Evolutionary conservation across 129 eudicot genomes (phyloP), one percentile per base, ranked within the genome.

Genomic region (Saposhnikovia divaricata): DNA sequence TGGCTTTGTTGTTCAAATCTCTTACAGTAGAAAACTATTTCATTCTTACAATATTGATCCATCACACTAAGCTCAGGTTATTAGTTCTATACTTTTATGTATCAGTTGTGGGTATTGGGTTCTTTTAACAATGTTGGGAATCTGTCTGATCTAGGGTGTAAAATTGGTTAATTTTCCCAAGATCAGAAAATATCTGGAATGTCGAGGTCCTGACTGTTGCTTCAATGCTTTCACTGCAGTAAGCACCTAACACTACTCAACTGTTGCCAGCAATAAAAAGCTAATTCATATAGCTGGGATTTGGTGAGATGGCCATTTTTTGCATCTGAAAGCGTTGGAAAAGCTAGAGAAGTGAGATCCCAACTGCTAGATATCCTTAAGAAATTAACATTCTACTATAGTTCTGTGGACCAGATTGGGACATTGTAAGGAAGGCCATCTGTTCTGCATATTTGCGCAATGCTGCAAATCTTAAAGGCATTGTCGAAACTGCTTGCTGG

Each of bases 51-150:
- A 45, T 80, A 90, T 87, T 89, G 94, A 87, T 75, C 94, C 91
- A 23, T 90, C 93, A 6, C 93, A 90, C 10, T 89, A 90, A 77
- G 93, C 87, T 80, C 87, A 87, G 77, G 86, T 45, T 45, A 40
- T 40, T 40, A 40, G 43, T 90, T 6, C 83, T 90, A 0, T 86
- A 90, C 68, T 44, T 90, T 91, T 57, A 86, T 90, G 91, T 90
- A 90, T 79, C 93, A 87, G 73, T 59, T 90, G 37, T 90, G 93
- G 91, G 91, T 90, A 38, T 74, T 90, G 87, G 93, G 91, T 63
- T 89, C 89, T 45, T 81, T 87, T 72, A 85, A 86, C 45, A 89
- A 89, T 40, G 86, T 84, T 1, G 91, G 91, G 37, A 31, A 77
- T 39, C 39, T 89, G 45, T 85, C 93, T 0, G 93, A 85, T 51